Conservation (phyloP, 106 monocot genomes). For the Allium fistulosum region DNA sequence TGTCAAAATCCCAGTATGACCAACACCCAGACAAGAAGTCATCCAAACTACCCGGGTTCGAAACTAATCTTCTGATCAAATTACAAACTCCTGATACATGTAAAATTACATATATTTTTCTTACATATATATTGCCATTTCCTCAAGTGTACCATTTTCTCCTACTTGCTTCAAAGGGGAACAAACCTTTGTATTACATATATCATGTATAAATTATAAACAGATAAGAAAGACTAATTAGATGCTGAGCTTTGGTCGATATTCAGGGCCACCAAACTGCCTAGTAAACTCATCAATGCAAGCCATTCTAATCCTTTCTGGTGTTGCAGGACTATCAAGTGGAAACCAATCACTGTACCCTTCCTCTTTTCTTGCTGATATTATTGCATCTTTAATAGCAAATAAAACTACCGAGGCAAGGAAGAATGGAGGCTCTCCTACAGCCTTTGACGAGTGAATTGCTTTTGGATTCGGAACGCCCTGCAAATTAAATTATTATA, state of each 20-base stretch:
- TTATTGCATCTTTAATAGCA: constrained; percentile 86
- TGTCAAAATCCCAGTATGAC: too few relatives aligned
- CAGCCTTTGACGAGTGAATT: constrained; percentile 93
- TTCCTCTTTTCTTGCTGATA: constrained; percentile 74
- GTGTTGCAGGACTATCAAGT: constrained; percentile 87
- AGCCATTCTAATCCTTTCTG: constrained; percentile 97
- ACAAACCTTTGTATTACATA: too few relatives aligned
- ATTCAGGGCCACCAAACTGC: constrained; percentile 43
- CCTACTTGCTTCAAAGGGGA: too few relatives aligned
- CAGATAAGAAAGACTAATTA: constrained; percentile 3
- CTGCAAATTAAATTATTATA: constrained; percentile 19
- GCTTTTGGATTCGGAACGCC: constrained; percentile 77
- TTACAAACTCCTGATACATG: too few relatives aligned
- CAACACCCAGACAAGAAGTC: too few relatives aligned
- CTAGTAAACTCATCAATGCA: constrained; percentile 73
- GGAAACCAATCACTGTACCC: constrained; percentile 70
- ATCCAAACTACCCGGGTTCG: too few relatives aligned
- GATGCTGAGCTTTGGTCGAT: constrained; percentile 72
- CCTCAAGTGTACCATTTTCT: too few relatives aligned
- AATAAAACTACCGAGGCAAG: constrained; percentile 78
- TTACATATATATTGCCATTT: too few relatives aligned
- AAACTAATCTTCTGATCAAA: too few relatives aligned
- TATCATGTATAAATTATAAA: too few relatives aligned
- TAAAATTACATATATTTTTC: too few relatives aligned
- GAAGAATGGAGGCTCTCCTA: constrained; percentile 95